Evolutionary conservation across 202 grass and related monocot genomes (phyloP).

Genomic region (Bolboschoenoplectus hybrid): DNA sequence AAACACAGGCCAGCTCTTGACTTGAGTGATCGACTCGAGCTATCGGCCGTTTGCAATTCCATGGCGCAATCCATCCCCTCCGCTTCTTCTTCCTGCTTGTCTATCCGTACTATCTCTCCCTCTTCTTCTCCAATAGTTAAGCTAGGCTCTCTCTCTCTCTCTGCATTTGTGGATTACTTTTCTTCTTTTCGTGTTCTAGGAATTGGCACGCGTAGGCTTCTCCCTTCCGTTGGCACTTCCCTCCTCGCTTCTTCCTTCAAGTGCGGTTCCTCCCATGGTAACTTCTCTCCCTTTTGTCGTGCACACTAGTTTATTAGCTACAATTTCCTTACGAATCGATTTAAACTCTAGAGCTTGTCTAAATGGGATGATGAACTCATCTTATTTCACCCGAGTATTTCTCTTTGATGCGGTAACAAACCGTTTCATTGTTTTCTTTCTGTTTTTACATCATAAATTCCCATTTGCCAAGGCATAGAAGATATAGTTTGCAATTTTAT

Average conservation of each 20-base stretch:
- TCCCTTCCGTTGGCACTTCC: not conserved
- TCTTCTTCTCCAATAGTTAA: not conserved
- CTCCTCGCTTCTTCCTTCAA: constrained; percentile 28
- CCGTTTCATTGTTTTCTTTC: not conserved
- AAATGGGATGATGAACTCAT: not conserved
- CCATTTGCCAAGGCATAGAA: not conserved
- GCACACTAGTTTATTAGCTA: not conserved
- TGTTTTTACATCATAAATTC: not conserved
- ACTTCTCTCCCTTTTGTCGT: not conserved
- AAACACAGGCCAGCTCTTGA: not conserved
- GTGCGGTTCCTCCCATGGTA: constrained; percentile 20
- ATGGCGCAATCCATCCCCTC: constrained; percentile 25
- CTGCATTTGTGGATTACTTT: not conserved
- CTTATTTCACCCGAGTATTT: not conserved
- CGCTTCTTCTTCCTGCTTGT: constrained; percentile 6
- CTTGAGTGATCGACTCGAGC: not conserved
- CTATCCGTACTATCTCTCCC: not conserved
- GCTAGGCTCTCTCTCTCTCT: not conserved
- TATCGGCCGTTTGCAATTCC: not conserved
- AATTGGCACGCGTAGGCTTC: not conserved
- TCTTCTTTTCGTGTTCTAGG: not conserved
- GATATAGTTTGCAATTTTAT: not conserved
- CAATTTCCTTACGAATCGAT: constrained; percentile 12
- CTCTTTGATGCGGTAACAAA: not conserved
- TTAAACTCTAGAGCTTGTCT: not conserved